Conservation (phyloP, 2,329 filamentous ascomycete genomes). For the Clarireedia monteithiana region DNA sequence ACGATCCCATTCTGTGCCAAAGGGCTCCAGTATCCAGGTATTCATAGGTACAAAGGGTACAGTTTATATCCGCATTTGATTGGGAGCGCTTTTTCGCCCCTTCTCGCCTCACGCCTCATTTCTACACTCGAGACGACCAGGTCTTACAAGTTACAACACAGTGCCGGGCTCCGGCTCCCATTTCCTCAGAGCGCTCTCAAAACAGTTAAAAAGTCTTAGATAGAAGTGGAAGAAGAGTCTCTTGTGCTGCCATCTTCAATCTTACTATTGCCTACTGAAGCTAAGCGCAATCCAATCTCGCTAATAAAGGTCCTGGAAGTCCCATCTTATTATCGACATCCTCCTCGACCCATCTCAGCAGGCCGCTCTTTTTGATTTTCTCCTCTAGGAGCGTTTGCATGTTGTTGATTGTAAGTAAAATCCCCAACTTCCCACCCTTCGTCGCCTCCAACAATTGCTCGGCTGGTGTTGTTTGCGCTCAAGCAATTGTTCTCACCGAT, state of each 20-base stretch:
- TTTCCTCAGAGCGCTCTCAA: no score
- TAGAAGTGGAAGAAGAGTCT: no score
- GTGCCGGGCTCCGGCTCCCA: no score
- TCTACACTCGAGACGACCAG: no score
- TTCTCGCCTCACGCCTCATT: no score
- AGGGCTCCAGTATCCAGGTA: not conserved
- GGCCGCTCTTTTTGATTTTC: conserved; percentile 7
- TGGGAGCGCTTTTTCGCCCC: not conserved
- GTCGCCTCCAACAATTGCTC: not conserved
- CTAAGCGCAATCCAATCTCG: conserved; percentile 10
- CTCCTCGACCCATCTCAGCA: conserved; percentile 6
- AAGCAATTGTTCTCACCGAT: not conserved
- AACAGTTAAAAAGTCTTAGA: no score
- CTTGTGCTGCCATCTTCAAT: not conserved
- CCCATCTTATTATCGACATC: conserved; percentile 9
- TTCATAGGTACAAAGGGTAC: no score
- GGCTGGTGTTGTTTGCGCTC: not conserved
- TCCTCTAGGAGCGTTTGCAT: conserved; percentile 7
- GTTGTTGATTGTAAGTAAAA: conserved; percentile 9
- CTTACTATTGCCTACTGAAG: not conserved
- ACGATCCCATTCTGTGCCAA: not conserved
- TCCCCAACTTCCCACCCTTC: not conserved
- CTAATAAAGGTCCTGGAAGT: conserved; percentile 8
- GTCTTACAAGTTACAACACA: no score
- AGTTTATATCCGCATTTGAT: not conserved